Evolutionary conservation across 2,329 filamentous ascomycete species (phyloP), one percentile per base, ranked within the genome.

Genomic region (Dichotomopilus funicola): DNA sequence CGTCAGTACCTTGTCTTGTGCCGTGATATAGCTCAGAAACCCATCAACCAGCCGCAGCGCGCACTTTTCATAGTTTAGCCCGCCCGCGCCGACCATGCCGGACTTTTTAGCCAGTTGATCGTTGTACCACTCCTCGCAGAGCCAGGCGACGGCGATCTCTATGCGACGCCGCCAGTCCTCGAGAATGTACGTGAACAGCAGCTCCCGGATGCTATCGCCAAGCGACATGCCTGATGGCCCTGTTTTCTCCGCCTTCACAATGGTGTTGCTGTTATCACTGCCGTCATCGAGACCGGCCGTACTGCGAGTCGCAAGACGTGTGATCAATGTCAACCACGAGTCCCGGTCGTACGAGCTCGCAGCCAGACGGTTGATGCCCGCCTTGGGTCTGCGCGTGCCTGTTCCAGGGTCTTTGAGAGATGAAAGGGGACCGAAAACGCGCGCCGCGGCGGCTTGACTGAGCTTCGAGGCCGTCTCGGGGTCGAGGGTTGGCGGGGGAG

Each of bases 51-150:
- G 78, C 57, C 85, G 86, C 59, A 91, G 72, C 2, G 85, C 83
- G 80, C 88, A 95, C 66, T 83, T 83, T 57, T 90, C 84, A 70
- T 96, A 96, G 69, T 94, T 82, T 37, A 79, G 67, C 3, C 80
- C 76, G 6, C 78, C 77, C 6, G 7, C 6, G 3, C 40, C 10
- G 11, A 10, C 40, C 7, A 2, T 42, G 42, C 78, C 75, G 9
- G 69, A 68, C 48, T 67, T 71, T 37, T 66, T 73, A 58, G 69
- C 73, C 61, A 74, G 72, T 69, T 71, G 84, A 69, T 97, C 92
- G 65, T 91, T 95, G 71, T 96, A 97, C 92, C 94, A 99, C 72
- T 99, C 94, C 70, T 99, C 94, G 64, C 87, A 95, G 12, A 99
- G 78, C 94, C 94, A 99, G 6, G 87, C 86, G 51, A 97, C 90